Percentiles rank a stretch among this genome's conserved stretches.
Conservation (phyloP, 805 yeast genomes). For the Teunomyces lycoperdinae region DNA sequence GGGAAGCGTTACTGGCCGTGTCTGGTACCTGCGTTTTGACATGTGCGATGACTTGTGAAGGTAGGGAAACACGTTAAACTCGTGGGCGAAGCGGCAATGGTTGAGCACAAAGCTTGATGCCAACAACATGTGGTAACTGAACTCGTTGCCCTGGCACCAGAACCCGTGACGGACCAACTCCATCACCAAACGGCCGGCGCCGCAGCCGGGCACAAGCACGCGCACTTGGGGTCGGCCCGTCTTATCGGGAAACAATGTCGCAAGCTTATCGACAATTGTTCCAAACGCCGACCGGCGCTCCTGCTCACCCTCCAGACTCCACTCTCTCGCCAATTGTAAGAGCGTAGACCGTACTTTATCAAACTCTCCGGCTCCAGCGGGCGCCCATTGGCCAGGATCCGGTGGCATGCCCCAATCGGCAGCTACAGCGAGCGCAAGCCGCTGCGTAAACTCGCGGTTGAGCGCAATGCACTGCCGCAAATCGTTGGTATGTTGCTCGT, state of each 20-base stretch:
- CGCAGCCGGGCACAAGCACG: conserved; percentile 62
- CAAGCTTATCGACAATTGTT: conserved; percentile 34
- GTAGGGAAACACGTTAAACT: conserved; percentile 49
- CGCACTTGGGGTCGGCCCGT: conserved; percentile 35
- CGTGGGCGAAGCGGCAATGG: conserved; percentile 37
- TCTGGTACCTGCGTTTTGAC: conserved; percentile 42
- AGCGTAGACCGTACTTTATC: conserved; percentile 58
- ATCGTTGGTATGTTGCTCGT: conserved; percentile 36
- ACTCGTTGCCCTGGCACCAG: conserved; percentile 65
- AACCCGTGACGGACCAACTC: conserved; percentile 57
- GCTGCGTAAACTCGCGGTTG: conserved; percentile 44
- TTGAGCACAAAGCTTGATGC: conserved; percentile 55
- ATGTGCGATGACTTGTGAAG: conserved; percentile 52
- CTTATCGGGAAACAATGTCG: conserved; percentile 34
- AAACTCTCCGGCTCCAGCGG: conserved; percentile 40
- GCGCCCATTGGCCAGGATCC: conserved; percentile 40
- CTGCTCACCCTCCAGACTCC: conserved; percentile 51
- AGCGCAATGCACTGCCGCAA: conserved; percentile 41
- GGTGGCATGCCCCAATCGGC: conserved; percentile 48
- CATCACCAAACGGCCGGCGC: conserved; percentile 56
- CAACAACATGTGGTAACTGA: conserved; percentile 61
- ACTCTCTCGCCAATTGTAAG: conserved; percentile 58
- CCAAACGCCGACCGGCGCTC: conserved; percentile 45
- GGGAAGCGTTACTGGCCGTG: conserved; percentile 52
- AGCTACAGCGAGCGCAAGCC: conserved; percentile 44